Evolutionary conservation across 805 yeast species (phyloP).

Genomic region (Saturnispora hagleri): DNA sequence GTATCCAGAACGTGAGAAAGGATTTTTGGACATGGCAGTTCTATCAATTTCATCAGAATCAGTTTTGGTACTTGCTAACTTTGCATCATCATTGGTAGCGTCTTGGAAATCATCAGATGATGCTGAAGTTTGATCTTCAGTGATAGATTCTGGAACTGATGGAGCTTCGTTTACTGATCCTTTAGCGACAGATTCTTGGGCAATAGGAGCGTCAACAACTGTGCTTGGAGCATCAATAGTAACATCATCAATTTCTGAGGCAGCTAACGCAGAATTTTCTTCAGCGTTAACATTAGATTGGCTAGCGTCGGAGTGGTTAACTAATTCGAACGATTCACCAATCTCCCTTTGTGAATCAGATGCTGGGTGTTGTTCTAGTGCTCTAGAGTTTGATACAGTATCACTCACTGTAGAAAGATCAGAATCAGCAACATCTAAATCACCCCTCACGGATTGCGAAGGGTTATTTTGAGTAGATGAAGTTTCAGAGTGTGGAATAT

Average conservation of each 20-base stretch:
- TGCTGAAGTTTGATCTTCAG: constrained; percentile 11
- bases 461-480: constrained; percentile 91
- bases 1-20: constrained; percentile 12
- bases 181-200: background rate
- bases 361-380: background rate
- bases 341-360: constrained; percentile 14
- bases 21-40: constrained; percentile 7
- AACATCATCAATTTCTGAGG: constrained; percentile 4
- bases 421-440: constrained; percentile 37
- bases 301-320: constrained; percentile 36
- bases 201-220: constrained; percentile 3
- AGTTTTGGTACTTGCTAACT: constrained; percentile 8
- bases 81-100: constrained; percentile 11
- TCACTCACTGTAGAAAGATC: constrained; percentile 27
- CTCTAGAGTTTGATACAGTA: constrained; percentile 22
- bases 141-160: constrained; percentile 6
- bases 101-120: constrained; percentile 11
- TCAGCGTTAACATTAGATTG: constrained; percentile 2
- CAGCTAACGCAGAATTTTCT: background rate
- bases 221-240: constrained; percentile 6
- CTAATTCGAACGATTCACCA: constrained; percentile 46
- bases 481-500: constrained; percentile 70
- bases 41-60: background rate
- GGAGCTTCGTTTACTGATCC: constrained; percentile 5
- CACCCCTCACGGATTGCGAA: constrained; percentile 83